Evolutionary conservation across 1,284 basidiomycete genomes (phyloP).

Genomic region (Rhodotorula sp.): DNA sequence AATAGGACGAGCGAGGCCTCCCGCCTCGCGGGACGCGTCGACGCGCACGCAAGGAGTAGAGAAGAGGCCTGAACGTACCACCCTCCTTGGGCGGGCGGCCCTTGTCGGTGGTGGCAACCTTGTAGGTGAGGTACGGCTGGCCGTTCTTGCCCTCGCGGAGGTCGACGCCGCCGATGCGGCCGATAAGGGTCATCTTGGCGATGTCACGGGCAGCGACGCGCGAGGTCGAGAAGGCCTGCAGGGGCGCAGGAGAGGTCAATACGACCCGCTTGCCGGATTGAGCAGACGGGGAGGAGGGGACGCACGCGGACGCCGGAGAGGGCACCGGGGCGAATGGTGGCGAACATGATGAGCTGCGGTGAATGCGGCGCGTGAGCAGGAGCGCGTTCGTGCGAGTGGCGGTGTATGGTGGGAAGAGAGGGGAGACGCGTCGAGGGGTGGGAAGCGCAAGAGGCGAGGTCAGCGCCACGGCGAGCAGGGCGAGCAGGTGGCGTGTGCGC

Average conservation of each 20-base stretch:
- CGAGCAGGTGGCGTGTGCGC: background rate
- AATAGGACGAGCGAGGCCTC: too few relatives aligned
- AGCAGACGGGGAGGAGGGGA: background rate
- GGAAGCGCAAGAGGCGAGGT: background rate
- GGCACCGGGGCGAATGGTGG: conserved; percentile 31
- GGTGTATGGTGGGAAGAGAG: background rate
- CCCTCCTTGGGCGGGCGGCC: conserved; percentile 38
- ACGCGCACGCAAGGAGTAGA: conserved; percentile 41
- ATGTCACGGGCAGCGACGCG: conserved; percentile 52
- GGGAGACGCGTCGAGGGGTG: background rate
- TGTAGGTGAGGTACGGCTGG: conserved; percentile 61
- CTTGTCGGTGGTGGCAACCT: conserved; percentile 44
- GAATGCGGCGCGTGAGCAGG: background rate
- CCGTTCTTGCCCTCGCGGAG: conserved; percentile 67
- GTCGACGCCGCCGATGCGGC: conserved; percentile 69
- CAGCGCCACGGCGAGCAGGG: background rate
- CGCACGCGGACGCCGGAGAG: conserved; percentile 30
- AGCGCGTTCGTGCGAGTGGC: background rate
- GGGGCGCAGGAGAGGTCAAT: background rate
- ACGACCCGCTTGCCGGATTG: conserved; percentile 1
- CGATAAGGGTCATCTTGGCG: conserved; percentile 73
- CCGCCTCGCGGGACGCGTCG: background rate
- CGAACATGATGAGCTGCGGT: conserved; percentile 22
- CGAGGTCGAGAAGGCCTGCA: conserved; percentile 69
- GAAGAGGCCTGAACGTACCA: conserved; percentile 49